Conservation (phyloP, 305 asterid genomes). For the Salvia sclarea region DNA sequence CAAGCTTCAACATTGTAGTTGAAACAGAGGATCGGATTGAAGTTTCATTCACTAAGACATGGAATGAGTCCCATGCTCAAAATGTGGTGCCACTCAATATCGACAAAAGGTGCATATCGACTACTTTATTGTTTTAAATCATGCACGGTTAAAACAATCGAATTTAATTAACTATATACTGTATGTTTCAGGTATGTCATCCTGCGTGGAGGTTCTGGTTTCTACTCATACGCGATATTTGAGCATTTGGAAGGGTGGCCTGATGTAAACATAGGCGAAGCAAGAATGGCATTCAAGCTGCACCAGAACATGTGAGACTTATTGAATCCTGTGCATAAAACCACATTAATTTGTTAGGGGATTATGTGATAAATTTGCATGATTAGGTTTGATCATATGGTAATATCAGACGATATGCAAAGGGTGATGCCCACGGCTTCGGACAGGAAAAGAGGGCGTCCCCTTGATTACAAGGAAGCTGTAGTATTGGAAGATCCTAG, state of each 20-base stretch:
- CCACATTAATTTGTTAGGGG: no score
- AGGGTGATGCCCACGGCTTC: slow-evolving; percentile 57
- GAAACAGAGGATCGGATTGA: slow-evolving; percentile 50
- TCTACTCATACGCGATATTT: slow-evolving; percentile 55
- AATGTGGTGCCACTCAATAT: slow-evolving; percentile 43
- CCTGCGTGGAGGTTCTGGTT: slow-evolving; percentile 55
- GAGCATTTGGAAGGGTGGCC: slow-evolving; percentile 69
- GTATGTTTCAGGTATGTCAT: slow-evolving; percentile 33
- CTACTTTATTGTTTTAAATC: no score
- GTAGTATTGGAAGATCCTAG: slow-evolving; percentile 42
- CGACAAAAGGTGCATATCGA: slow-evolving; percentile 38
- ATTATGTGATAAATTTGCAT: no score
- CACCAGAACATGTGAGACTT: slow-evolving; percentile 37
- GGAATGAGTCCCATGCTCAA: slow-evolving; percentile 36
- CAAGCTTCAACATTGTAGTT: slow-evolving; percentile 46
- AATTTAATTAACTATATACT: no score
- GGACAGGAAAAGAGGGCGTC: slow-evolving; percentile 45
- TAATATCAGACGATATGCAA: slow-evolving; percentile 56
- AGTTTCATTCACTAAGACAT: slow-evolving; percentile 60
- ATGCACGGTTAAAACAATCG: no score
- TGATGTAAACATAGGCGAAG: slow-evolving; percentile 44
- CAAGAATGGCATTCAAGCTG: slow-evolving; percentile 63
- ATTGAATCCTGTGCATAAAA: no score
- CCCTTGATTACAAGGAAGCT: slow-evolving; percentile 61
- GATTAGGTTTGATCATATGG: slow-evolving; percentile 66